Conservation (phyloP, 2,329 filamentous ascomycete genomes). For the Alternaria arbusti region DNA sequence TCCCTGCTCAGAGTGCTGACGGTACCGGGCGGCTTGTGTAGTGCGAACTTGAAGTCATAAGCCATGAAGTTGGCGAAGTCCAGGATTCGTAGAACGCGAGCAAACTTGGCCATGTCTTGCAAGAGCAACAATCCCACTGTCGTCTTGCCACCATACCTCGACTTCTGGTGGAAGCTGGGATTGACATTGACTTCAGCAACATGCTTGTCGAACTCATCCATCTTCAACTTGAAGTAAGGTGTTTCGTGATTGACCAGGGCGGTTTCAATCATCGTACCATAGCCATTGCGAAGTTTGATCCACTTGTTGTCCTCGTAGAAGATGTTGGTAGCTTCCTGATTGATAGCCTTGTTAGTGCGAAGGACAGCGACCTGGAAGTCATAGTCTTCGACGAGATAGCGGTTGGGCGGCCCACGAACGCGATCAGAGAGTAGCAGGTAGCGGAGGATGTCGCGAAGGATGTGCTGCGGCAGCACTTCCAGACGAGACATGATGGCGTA, state of each 20-base stretch:
- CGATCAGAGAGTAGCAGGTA: not conserved
- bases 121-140: fast-evolving
- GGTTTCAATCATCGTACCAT: not conserved
- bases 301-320: not conserved
- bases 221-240: not conserved
- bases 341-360: not conserved
- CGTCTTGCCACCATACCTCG: not conserved
- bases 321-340: not conserved
- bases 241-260: not conserved
- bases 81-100: not conserved
- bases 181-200: not conserved
- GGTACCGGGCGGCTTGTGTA: not conserved
- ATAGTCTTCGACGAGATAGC: not conserved
- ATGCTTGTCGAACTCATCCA: fast-evolving
- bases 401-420: fast-evolving
- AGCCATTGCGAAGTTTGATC: not conserved
- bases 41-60: not conserved
- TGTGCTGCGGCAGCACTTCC: not conserved
- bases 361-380: not conserved
- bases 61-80: not conserved
- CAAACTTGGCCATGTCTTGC: not conserved
- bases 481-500: not conserved
- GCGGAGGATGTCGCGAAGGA: not conserved
- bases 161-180: not conserved
- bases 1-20: not conserved